Conservation (phyloP, 306 rosid species). For the Begonia masoniana region DNA sequence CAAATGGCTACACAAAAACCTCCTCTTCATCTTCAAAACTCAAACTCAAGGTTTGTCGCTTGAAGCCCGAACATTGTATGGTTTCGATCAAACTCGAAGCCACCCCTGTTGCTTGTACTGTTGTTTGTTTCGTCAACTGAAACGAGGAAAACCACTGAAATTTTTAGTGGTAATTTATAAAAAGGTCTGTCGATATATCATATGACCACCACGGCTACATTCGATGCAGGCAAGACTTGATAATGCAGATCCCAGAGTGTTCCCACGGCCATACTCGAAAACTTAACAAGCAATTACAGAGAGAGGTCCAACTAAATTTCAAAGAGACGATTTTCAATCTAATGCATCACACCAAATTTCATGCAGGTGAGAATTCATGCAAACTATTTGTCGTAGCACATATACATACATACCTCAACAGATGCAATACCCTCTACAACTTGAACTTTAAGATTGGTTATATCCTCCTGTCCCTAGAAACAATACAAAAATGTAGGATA, state of each 20-base stretch:
- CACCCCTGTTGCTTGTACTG: constrained; percentile 86
- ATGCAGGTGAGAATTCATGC: no score
- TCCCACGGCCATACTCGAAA: no score
- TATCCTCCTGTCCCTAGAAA: constrained; percentile 45
- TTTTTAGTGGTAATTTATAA: no score
- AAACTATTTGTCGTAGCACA: no score
- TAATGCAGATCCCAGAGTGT: no score
- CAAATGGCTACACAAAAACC: constrained; percentile 24
- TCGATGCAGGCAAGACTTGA: no score
- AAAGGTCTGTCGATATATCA: no score
- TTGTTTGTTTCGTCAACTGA: constrained; percentile 74
- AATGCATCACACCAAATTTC: no score
- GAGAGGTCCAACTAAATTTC: no score
- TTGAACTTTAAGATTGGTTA: constrained; percentile 42
- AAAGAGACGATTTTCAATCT: no score
- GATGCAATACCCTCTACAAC: constrained; percentile 65
- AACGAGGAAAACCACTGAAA: neutral
- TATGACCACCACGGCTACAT: no score
- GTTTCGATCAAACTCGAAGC: constrained; percentile 76
- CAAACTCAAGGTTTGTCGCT: constrained; percentile 65
- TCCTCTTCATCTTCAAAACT: constrained; percentile 66
- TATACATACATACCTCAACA: constrained; percentile 48
- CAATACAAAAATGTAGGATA: neutral
- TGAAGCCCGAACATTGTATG: constrained; percentile 70
- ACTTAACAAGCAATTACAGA: no score